Base-by-base conservation (phyloP, 495 filamentous ascomycete species). In the Xylaria cubensis region DNA sequence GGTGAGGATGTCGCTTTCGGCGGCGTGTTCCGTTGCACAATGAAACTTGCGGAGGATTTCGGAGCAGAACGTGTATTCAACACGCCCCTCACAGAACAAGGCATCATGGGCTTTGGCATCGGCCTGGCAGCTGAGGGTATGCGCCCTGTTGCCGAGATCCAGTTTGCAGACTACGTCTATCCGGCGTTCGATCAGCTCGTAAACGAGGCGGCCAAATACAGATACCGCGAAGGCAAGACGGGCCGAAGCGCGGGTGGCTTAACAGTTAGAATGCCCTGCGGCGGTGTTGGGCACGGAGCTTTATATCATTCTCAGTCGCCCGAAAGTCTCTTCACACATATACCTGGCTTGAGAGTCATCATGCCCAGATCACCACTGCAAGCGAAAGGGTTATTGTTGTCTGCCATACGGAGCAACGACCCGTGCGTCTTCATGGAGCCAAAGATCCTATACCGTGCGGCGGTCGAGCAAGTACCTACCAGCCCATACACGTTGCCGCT, bases 1-100 rank as follows among this genome's bases (percentile, higher is more conserved):
- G 96, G 96, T 58, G 96, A 99, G 84, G 96, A 99, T 79, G 93
- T 99, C 29, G 92, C 95, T 46, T 99, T 99, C 74, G 96, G 96
- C 17, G 96, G 96, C 36, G 96, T 99, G 26, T 99, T 99, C 80
- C 91, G 96, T 42, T 98, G 95, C 82, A 95, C 93, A 51, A 94
- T 94, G 90, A 92, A 95, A 76, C 88, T 99, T 12, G 89, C 93
- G 32, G 90, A 92, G 56, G 91, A 92, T 67, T 98, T 96, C 80
- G 96, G 96, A 5, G 86, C 89, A 21, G 92, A 95, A 71, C 86
- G 97, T 63, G 94, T 99, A 39, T 99, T 99, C 86, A 99, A 99
- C 80, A 98, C 97, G 26, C 97, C 96, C 2, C 82, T 99, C 75
- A 92, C 91, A 15, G 96, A 99, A 76, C 96, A 98, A 81, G 96